Evolutionary conservation across 352 stramenopile species (phyloP).

Genomic region (Globisporangium solare): DNA sequence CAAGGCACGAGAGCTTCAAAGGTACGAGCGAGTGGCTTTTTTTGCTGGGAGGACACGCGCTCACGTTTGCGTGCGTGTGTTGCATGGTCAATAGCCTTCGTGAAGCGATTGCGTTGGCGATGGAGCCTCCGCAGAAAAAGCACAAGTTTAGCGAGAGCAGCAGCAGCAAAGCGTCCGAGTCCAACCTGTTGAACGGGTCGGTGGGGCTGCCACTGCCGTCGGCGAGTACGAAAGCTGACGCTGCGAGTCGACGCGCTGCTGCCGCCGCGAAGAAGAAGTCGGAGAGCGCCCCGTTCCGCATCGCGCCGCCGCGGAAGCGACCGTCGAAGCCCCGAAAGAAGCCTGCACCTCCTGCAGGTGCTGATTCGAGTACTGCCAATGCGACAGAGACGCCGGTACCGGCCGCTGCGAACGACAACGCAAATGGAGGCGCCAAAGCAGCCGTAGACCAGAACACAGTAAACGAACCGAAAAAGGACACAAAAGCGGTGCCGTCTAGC

Average conservation of each 20-base stretch:
- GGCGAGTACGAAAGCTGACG: not conserved
- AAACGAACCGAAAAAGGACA: not conserved
- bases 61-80: conserved; percentile 13
- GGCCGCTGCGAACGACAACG: not conserved
- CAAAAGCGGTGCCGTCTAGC: too few relatives aligned
- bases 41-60: too few relatives aligned
- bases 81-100: conserved; percentile 7
- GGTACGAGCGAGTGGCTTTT: not conserved
- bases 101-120: conserved; percentile 10
- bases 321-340: conserved; percentile 16
- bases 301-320: conserved; percentile 13
- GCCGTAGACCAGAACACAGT: not conserved
- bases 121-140: conserved; percentile 34
- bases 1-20: conserved; percentile 8
- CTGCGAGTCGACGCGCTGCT: not conserved
- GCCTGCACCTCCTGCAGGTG: not conserved
- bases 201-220: conserved; percentile 3
- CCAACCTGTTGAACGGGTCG: not conserved
- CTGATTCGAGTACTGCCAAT: not conserved
- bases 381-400: not conserved
- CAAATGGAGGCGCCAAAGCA: conserved; percentile 6
- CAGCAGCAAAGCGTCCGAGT: conserved; percentile 15
- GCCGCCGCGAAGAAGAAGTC: conserved; percentile 8
- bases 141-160: conserved; percentile 27
- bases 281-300: not conserved